phyloP scores from a whole-genome alignment of 805 yeast species.

The Spathaspora passalidarum region DNA sequence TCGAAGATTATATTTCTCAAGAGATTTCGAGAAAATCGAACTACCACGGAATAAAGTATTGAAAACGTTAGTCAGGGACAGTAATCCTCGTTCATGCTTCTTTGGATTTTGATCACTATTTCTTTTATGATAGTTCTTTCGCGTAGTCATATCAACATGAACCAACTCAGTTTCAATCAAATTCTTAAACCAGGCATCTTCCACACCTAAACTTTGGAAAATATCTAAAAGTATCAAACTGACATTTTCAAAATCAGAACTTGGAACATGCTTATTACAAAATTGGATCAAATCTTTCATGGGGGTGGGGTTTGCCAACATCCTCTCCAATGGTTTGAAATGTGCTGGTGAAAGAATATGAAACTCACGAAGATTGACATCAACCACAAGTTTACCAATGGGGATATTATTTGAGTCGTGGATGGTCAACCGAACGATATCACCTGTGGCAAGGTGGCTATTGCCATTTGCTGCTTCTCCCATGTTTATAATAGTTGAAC shows the following conservation, averaged over 20 bases:
- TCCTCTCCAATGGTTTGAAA: slow-evolving; percentile 61
- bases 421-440: slow-evolving; percentile 45
- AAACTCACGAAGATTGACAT: slow-evolving; percentile 48
- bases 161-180: slow-evolving; percentile 66
- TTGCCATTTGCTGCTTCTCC: not conserved
- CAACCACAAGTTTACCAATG: slow-evolving; percentile 57
- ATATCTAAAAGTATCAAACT: slow-evolving; percentile 66
- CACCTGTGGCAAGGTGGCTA: slow-evolving; percentile 12
- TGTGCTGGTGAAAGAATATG: slow-evolving; percentile 58
- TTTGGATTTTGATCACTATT: slow-evolving; percentile 7
- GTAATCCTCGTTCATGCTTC: not conserved
- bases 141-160: slow-evolving; percentile 42
- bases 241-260: slow-evolving; percentile 49
- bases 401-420: slow-evolving; percentile 39
- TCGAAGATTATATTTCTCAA: slow-evolving; percentile 73
- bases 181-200: slow-evolving; percentile 69
- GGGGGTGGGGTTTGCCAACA: slow-evolving; percentile 49
- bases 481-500: slow-evolving; percentile 31
- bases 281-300: slow-evolving; percentile 51
- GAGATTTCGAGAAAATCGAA: slow-evolving; percentile 73
- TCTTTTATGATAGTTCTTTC: slow-evolving; percentile 39
- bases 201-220: slow-evolving; percentile 66
- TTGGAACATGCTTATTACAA: slow-evolving; percentile 36
- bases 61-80: slow-evolving; percentile 27
- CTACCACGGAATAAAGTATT: slow-evolving; percentile 71